Evolutionary conservation across 176 grass and related monocot genomes (phyloP).

Genomic region (Poa pratensis): DNA sequence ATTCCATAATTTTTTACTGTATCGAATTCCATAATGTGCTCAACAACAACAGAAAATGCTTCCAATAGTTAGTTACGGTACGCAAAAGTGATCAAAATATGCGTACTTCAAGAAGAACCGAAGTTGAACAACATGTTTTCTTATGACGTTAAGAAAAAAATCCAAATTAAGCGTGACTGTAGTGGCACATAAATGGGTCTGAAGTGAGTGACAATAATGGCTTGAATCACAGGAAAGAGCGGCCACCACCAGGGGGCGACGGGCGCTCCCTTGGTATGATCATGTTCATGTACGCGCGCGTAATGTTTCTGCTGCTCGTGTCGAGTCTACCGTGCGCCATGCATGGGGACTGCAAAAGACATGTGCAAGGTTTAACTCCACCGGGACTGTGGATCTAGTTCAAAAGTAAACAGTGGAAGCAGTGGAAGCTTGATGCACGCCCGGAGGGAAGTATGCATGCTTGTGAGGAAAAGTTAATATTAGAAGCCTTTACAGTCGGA

Average conservation of each 20-base stretch:
- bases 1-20: too few relatives aligned
- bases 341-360: slow-evolving; percentile 16
- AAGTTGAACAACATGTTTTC: not conserved
- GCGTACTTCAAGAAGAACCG: not conserved
- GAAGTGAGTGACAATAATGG: not conserved
- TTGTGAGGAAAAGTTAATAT: not conserved
- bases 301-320: slow-evolving; percentile 33
- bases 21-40: too few relatives aligned
- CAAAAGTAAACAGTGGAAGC: slow-evolving; percentile 15
- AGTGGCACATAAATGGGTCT: not conserved
- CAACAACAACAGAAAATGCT: too few relatives aligned
- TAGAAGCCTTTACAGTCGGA: too few relatives aligned
- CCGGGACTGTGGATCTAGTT: not conserved
- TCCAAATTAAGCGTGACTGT: not conserved
- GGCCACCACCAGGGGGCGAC: not conserved
- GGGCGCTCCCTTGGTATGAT: slow-evolving; percentile 15
- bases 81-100: not conserved
- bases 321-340: slow-evolving; percentile 19
- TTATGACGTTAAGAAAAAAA: not conserved
- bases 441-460: not conserved
- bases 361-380: slow-evolving; percentile 43
- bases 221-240: not conserved
- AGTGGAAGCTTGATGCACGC: not conserved
- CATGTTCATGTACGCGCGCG: slow-evolving; percentile 42
- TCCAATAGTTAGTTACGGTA: too few relatives aligned